phyloP scores from a whole-genome alignment of 352 stramenopile species.

The Globisporangium sylvaticum region DNA sequence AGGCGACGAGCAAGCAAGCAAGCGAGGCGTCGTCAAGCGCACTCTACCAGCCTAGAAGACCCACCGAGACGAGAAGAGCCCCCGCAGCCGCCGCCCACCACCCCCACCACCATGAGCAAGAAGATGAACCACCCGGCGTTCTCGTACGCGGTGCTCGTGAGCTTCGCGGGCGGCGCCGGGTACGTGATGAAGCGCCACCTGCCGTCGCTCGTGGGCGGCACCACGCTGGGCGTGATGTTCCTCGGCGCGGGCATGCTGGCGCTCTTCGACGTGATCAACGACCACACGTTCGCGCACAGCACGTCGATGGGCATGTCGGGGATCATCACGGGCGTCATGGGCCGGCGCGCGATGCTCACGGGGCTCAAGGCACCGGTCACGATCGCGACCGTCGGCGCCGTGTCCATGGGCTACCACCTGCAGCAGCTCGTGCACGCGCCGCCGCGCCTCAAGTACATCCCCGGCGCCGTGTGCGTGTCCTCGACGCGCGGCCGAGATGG shows the following conservation, averaged over 20 bases:
- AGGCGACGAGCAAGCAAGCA: background rate
- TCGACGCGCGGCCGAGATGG: background rate
- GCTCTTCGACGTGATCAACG: conserved; percentile 63
- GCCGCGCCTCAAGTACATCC: conserved; percentile 50
- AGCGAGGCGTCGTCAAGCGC: background rate
- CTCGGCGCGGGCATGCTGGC: conserved; percentile 63
- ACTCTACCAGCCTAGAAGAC: background rate
- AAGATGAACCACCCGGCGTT: conserved; percentile 53
- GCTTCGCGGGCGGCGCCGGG: conserved; percentile 49
- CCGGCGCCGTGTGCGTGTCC: conserved; percentile 22
- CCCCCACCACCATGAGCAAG: conserved; percentile 25
- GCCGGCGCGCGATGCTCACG: conserved; percentile 42
- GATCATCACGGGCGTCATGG: conserved; percentile 61
- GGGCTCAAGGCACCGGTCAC: conserved; percentile 34
- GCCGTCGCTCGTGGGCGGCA: conserved; percentile 65
- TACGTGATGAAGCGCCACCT: conserved; percentile 61
- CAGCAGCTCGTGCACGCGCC: conserved; percentile 62
- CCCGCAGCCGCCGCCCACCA: background rate
- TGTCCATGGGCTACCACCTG: conserved; percentile 67
- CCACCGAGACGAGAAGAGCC: too few relatives aligned
- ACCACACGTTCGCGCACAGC: conserved; percentile 67
- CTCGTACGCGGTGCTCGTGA: conserved; percentile 64
- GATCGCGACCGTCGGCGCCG: conserved; percentile 43
- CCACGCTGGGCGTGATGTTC: conserved; percentile 57
- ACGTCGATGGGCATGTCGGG: conserved; percentile 68